These are phyloP conservation scores for Cordyceps pruinosa DNA, from an alignment of 2,329 filamentous ascomycete species.

Conservation along the genomic window DNA sequence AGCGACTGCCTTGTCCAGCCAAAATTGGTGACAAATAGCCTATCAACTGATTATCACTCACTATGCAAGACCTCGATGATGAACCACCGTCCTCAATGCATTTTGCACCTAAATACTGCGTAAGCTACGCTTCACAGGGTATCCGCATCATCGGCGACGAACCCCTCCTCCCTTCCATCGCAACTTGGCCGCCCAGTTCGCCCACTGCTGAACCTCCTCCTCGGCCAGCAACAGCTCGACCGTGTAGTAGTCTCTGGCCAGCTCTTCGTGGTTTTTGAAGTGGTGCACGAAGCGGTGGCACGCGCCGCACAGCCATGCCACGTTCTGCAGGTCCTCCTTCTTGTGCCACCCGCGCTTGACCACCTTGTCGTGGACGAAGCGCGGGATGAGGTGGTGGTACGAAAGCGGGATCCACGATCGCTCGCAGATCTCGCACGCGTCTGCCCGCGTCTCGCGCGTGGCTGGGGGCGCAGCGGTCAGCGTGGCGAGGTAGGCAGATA, in stretches of 20 bases:
- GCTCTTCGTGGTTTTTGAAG: constrained; percentile 67
- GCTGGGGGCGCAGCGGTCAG: constrained; percentile 57
- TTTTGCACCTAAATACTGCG: too few species aligned
- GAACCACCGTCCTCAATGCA: background rate
- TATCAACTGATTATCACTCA: too few species aligned
- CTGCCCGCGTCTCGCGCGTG: constrained; percentile 48
- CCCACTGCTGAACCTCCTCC: constrained; percentile 66
- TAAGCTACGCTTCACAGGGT: too few species aligned
- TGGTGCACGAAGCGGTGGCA: constrained; percentile 80
- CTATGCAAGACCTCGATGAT: too few species aligned
- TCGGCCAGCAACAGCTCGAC: constrained; percentile 63
- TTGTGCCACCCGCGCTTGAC: constrained; percentile 74
- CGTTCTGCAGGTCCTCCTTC: constrained; percentile 66
- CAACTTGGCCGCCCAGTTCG: constrained; percentile 63
- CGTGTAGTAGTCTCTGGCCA: constrained; percentile 66
- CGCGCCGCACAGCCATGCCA: constrained; percentile 79
- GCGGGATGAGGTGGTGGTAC: constrained; percentile 84
- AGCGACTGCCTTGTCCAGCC: too few species aligned
- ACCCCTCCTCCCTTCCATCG: constrained; percentile 58
- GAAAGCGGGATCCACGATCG: constrained; percentile 68
- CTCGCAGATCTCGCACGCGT: constrained; percentile 68
- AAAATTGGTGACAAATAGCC: too few species aligned
- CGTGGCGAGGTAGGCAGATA: constrained; percentile 55
- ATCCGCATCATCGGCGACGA: constrained; percentile 1
- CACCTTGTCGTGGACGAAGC: constrained; percentile 66